Evolutionary conservation across 495 filamentous ascomycete species (phyloP), one percentile per base, ranked within the genome.

Genomic region (Aspergillus affinis): DNA sequence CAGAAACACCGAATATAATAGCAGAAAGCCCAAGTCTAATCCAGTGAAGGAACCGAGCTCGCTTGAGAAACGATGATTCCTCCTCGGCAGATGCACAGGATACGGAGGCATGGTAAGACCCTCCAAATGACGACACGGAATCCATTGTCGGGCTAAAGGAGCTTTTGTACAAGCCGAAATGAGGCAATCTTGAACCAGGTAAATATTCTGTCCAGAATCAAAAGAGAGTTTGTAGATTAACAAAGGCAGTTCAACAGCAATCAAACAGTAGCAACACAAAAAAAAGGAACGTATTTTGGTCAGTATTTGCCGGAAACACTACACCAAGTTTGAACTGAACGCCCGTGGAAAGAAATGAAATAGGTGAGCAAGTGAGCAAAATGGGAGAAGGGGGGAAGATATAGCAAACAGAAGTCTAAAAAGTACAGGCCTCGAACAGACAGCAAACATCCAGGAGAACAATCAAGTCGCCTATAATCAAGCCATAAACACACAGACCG

Each of bases 1-100:
- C 61, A 4, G 77, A 66, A n/a, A 65, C 54, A 12, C 47, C 47
- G 27, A 78, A 66, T 13, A 73, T 71, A 49, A 79, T 48, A 6
- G 65, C 50, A 0, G 77, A 70, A 18, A 82, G 60, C 20, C 65
- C 71, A 18, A 81, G 65, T 49, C 76, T 74, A 27, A 69, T 48
- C 64, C 67, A 67, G 53, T 78, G 72, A 19, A 82, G 64, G 30
- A 67, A 36, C 21, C 75, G 71, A 23, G 64, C 72, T 48, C 71
- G 69, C 29, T 72, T 68, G 12, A 79, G 68, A 51, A 80, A 80
- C 2, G 47, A 61, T 4, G 74, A 69, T 55, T 80, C 77, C 26
- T 74, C 69, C 55, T 72, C 64, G 27, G 75, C 65, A 18, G 74
- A 69, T 17, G 72, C 72, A 54, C 67, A 69, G 51, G 65, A 66